These are phyloP conservation scores for Acarospora socialis DNA, from an alignment of 2,329 filamentous ascomycete genomes.

Conservation along the genomic window DNA sequence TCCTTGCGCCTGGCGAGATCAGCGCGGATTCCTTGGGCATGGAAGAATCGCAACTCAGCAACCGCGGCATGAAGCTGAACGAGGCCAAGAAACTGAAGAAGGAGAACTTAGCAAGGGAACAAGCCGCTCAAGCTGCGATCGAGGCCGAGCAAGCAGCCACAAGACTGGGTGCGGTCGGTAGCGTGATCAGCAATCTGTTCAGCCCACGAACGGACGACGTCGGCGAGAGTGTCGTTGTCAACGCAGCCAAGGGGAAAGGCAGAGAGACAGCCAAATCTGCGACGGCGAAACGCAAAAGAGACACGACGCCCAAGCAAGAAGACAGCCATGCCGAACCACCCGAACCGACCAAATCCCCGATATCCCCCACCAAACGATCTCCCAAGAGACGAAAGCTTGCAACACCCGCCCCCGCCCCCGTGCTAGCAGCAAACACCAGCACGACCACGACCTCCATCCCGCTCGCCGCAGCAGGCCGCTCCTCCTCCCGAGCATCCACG, in stretches of 20 bases:
- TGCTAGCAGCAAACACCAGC: slow-evolving; percentile 11
- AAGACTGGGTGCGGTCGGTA: slow-evolving; percentile 25
- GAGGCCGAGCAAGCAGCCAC: slow-evolving; percentile 26
- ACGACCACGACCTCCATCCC: slow-evolving; percentile 11
- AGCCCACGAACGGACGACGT: slow-evolving; percentile 16
- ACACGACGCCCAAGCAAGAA: slow-evolving; percentile 3
- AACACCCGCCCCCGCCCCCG: slow-evolving; percentile 11
- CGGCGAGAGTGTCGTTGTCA: slow-evolving; percentile 16
- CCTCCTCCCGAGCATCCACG: slow-evolving; percentile 3
- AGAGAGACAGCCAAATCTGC: slow-evolving; percentile 16
- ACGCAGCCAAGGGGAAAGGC: slow-evolving; percentile 13
- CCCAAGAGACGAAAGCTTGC: slow-evolving; percentile 5
- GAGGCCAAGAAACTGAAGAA: slow-evolving; percentile 49
- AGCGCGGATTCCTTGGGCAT: slow-evolving; percentile 23
- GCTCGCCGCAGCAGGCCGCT: slow-evolving; percentile 7
- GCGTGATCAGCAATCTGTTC: slow-evolving; percentile 25
- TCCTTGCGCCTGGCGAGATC: slow-evolving; percentile 28
- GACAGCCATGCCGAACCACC: slow-evolving; percentile 3
- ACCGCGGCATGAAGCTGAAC: slow-evolving; percentile 46
- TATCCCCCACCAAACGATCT: slow-evolving; percentile 6
- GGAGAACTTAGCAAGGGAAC: slow-evolving; percentile 35
- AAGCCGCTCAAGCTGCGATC: slow-evolving; percentile 27
- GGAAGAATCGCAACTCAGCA: slow-evolving; percentile 39
- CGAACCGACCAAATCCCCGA: slow-evolving; percentile 8
- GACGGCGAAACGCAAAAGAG: slow-evolving; percentile 2